Base-by-base conservation (phyloP, 2,329 filamentous ascomycete genomes). In the Sporothrix euskadiensis region DNA sequence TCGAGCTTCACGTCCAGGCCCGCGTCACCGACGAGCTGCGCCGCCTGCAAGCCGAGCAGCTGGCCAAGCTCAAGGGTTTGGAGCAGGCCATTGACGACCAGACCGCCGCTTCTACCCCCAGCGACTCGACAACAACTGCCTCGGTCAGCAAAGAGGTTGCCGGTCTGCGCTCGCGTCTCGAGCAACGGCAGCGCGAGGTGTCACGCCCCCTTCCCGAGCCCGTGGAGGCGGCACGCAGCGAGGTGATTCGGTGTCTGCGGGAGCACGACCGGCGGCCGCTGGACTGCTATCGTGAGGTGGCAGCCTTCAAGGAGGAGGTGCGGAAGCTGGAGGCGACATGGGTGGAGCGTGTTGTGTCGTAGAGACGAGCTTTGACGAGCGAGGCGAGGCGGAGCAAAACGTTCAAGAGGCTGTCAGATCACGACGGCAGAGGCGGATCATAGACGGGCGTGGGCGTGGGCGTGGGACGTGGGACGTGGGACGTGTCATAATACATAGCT, bases 251-350 rank as follows among this genome's bases (percentile, higher is more conserved):
- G 78, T 98, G 95, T 81, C 85, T 98, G 85, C 86, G 92, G 75
- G 87, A 91, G 79, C 91, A 98, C 82, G 94, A 98, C 83, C 87
- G 94, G 76, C 88, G 94, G 81, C 94, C 95, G 81, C 85, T 98
- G 80, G 93, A 98, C 85, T 98, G 95, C 87, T 98, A 93, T 92
- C 88, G 90, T 83, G 94, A 98, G 88, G 94, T 98, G 32, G 92
- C 97, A 84, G 86, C 86, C 26, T 98, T 98, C 83, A 97, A 94
- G 88, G 88, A 88, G 78, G 93, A 97, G 86, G 94, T 98, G 69
- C 89, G 92, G 78, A 90, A 89, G 84, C 82, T 98, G 83, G 95
- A 98, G 88, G 91, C 89, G 83, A 87, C 86, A 35, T 98, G 97
- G 89, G 93, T 98, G 49, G 91, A 97, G 80, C 93, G 91, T 84